Percentiles rank a stretch among this genome's conserved stretches.
Evolutionary conservation across 1,139 yeast genomes (phyloP).

Genomic region (Eremothecium gossypii): DNA sequence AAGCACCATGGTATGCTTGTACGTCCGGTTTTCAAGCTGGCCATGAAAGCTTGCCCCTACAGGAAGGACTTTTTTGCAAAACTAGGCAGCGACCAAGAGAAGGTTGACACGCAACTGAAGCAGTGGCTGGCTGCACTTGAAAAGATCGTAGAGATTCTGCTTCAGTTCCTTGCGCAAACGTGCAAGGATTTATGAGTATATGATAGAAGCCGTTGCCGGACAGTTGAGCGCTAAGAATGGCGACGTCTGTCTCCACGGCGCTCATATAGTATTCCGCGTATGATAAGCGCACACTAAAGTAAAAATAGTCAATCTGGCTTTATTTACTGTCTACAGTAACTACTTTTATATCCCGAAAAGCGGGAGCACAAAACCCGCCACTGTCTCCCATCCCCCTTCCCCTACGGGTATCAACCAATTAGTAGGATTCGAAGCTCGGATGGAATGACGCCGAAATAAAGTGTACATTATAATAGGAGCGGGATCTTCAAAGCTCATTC

Average conservation of each 20-base stretch:
- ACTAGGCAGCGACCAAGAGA: constrained; percentile 61
- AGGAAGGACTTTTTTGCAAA: constrained; percentile 77
- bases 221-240: no score
- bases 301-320: background rate
- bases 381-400: no score
- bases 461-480: no score
- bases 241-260: no score
- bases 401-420: no score
- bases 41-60: constrained; percentile 94
- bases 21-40: constrained; percentile 82
- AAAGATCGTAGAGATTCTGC: constrained; percentile 59
- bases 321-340: no score
- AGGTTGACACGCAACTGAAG: constrained; percentile 54
- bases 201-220: background rate
- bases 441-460: no score
- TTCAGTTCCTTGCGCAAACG: constrained; percentile 18
- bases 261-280: no score
- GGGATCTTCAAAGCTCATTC: no score
- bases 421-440: no score
- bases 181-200: constrained; percentile 8
- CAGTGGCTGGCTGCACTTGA: constrained; percentile 75
- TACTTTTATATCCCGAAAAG: background rate
- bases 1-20: constrained; percentile 75
- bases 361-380: background rate
- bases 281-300: background rate